A percentile compares a stretch with the other conserved stretches of the same genome.
phyloP scores from a whole-genome alignment of 2,329 filamentous ascomycete genomes.

The Pyricularia grisea region DNA sequence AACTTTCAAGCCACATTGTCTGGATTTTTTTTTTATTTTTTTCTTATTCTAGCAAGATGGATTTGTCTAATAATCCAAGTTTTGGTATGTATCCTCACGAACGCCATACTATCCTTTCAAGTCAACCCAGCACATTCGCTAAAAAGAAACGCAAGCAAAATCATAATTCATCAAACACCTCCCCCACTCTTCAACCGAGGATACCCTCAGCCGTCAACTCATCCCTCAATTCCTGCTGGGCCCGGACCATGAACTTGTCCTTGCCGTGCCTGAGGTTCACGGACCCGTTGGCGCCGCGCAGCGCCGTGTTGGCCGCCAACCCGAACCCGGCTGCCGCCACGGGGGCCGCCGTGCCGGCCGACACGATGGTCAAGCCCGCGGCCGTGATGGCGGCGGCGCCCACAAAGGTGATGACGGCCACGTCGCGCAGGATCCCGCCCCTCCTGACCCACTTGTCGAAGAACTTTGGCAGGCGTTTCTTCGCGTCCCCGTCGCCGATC shows the following conservation, averaged over 20 bases:
- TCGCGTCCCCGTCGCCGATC: conserved; percentile 6
- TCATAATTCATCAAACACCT: neutral
- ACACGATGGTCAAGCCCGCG: neutral
- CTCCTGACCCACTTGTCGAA: conserved; percentile 7
- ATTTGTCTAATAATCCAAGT: too few relatives aligned
- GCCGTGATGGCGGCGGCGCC: conserved; percentile 1
- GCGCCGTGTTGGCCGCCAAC: neutral
- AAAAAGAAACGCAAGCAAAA: neutral
- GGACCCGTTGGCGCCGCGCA: neutral
- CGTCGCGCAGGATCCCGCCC: conserved; percentile 6
- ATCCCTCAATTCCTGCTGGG: neutral
- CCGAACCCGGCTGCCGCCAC: neutral
- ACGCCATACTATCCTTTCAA: too few relatives aligned
- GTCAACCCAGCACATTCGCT: neutral
- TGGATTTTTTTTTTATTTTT: too few relatives aligned
- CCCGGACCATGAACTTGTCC: neutral
- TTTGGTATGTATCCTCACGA: too few relatives aligned
- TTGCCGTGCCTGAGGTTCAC: neutral
- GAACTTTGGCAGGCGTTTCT: conserved; percentile 5
- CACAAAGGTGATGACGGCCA: conserved; percentile 1
- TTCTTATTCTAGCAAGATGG: too few relatives aligned
- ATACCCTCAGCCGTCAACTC: neutral
- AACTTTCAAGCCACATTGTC: too few relatives aligned
- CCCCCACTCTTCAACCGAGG: neutral
- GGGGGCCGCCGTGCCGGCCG: neutral